Evolutionary conservation across 805 yeast genomes (phyloP), one percentile per base, ranked within the genome.

Genomic region (Candida xyloterini): DNA sequence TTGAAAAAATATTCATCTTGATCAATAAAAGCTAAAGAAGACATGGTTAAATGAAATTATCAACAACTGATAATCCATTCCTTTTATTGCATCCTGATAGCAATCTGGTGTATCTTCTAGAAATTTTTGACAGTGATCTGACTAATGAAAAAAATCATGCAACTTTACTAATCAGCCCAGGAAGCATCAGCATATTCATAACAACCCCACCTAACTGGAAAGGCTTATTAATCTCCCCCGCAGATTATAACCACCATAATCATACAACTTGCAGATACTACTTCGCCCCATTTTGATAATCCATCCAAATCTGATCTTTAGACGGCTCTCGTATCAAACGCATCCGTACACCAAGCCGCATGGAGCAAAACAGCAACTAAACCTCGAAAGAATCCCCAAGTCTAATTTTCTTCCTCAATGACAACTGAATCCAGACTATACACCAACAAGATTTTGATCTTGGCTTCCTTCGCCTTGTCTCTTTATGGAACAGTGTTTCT

Each of bases 401-500:
- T 22, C n/a, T 22, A 22, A 27, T 23, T 11, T 11, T 30, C 14
- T 24, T 13, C 27, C 26, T 11, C 20, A n/a, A 50, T 50, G 55
- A 37, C 51, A 7, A 23, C 47, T 2, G 50, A 44, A 37, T 47
- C 51, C 14, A 42, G 34, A 15, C 16, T 48, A 10, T 36, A 42
- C 8, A 51, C 50, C 10, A 55, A 51, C 14, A 57, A 71, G 54
- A 62, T 70, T 29, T 53, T 76, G 10, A 71, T 81, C 15, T 64
- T 77, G 22, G 55, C 73, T 11, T 72, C 89, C 7, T 74, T 77
- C 54, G 67, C 65, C 3, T 67, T 84, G 21, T 71, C 89, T 2
- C 60, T 71, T 7, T 74, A 74, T 50, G 83, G 80, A 26, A 71
- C 76, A 44, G 47, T 79, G 42, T 69, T 75, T 42, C 77, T 78